Evolutionary conservation across 2,329 filamentous ascomycete species (phyloP), one percentile per base, ranked within the genome.

Genomic region (Dactylellina haptotyla): DNA sequence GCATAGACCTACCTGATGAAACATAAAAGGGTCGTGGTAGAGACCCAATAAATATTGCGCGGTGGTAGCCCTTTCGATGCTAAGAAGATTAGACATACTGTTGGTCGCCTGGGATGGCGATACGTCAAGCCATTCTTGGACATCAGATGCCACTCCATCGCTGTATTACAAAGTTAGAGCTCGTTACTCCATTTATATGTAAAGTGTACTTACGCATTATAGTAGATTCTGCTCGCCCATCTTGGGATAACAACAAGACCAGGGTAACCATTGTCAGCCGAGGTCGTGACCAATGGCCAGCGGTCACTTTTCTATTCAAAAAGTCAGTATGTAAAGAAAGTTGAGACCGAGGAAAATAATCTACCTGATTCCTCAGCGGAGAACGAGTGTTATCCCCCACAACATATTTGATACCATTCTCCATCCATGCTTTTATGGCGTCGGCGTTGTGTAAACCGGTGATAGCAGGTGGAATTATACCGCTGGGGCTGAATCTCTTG

Each of bases 381-480:
- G 86, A 81, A 8, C 87, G 83, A 1, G 87, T 88, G 80, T 88
- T 89, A 79, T 89, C 87, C 34, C 87, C 87, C 14, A 89, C 86
- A 53, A 86, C 86, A 76, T 86, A 84, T 16, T 79, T 81, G 75
- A 88, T 85, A n/a, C 86, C 86, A 72, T 86, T 86, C 50, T 87
- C 85, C 77, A 82, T 81, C 86, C 86, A 89, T 4, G 85, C 87
- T 59, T 80, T 80, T 54, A 89, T 84, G 10, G 83, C 87, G 79
- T 89, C 87, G 12, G 85, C 87, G 76, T 89, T 89, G 80, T 88
- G 85, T 26, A 88, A 78, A 50, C 87, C 87, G 1, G 87, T 89
- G 73, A 89, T 89, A 34, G 86, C 86, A 0, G 87, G 87, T 1
- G 87, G 87, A 67, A 89, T 87, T 51, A 89, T 82, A 26, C 86